Conservation (phyloP, 441 rosid genomes). For the Syzygium syzygioides region DNA sequence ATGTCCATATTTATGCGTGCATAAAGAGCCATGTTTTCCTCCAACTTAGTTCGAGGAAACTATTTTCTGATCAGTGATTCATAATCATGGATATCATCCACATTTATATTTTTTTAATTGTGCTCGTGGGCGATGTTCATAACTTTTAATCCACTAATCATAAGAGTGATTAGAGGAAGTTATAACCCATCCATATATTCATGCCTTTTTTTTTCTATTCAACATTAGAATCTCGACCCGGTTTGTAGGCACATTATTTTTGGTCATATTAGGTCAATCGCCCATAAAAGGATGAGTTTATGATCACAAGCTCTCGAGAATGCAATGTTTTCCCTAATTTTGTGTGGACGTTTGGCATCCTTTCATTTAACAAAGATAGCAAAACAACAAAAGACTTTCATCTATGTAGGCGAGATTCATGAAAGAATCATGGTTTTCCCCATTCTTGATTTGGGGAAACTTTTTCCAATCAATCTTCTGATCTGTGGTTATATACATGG, state of each 20-base stretch:
- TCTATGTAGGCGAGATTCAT: neutral
- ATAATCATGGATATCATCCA: neutral
- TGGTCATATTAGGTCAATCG: neutral
- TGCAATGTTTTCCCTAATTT: neutral
- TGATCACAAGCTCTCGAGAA: neutral
- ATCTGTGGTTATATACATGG: neutral
- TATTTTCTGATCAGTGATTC: neutral
- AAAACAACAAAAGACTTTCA: neutral
- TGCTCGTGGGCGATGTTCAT: neutral
- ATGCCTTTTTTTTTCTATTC: neutral
- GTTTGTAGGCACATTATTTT: neutral
- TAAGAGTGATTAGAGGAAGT: neutral
- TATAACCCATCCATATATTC: neutral
- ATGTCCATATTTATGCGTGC: neutral
- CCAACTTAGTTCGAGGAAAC: neutral
- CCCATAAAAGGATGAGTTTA: neutral
- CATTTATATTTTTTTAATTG: neutral
- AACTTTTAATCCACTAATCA: neutral
- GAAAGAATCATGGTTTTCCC: neutral
- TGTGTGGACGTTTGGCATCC: neutral
- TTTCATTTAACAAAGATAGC: neutral
- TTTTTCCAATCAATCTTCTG: neutral
- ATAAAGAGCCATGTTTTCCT: neutral
- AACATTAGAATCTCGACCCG: neutral
- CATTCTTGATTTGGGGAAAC: neutral